Evolutionary conservation across 169 alveolate species (phyloP).

Genomic region (Amoebophrya sp.): DNA sequence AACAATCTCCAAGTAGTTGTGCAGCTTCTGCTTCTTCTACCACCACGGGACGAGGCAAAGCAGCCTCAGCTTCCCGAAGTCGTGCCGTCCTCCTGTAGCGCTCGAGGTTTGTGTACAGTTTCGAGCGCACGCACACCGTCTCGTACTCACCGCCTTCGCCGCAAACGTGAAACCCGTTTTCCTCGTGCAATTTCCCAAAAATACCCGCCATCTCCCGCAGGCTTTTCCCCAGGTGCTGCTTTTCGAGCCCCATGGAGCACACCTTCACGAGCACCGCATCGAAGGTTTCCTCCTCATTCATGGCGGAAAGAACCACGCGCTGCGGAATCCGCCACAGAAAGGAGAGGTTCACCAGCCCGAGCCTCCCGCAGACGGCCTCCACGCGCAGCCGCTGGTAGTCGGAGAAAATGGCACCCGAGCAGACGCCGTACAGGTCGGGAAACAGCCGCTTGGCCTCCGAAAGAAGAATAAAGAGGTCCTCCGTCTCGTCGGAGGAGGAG

Average conservation of each 20-base stretch:
- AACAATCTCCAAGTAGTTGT: too few relatives aligned
- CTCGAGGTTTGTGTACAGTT: neutral
- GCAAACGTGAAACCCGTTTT: slow-evolving; percentile 81
- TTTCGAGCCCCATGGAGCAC: slow-evolving; percentile 65
- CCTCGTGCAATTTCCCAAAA: slow-evolving; percentile 40
- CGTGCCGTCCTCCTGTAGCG: too few relatives aligned
- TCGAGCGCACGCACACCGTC: slow-evolving; percentile 37
- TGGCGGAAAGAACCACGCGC: neutral
- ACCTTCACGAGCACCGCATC: slow-evolving; percentile 14
- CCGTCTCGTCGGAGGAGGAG: too few relatives aligned
- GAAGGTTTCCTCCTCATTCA: slow-evolving; percentile 15
- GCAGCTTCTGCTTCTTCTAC: too few relatives aligned
- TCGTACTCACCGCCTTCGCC: slow-evolving; percentile 99
- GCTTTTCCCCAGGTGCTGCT: slow-evolving; percentile 69
- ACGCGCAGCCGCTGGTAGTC: slow-evolving; percentile 83
- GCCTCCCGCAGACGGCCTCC: slow-evolving; percentile 73
- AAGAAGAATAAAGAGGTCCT: slow-evolving; percentile 69
- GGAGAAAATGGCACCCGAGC: slow-evolving; percentile 86
- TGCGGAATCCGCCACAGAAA: slow-evolving; percentile 45
- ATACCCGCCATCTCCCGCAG: slow-evolving; percentile 32
- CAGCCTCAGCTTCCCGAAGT: too few relatives aligned
- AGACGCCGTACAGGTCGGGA: slow-evolving; percentile 71
- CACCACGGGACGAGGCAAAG: too few relatives aligned
- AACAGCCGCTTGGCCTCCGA: slow-evolving; percentile 45
- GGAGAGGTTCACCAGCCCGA: slow-evolving; percentile 38